phyloP scores from a whole-genome alignment of 108 stramenopile species.

The Skeletonema grethae region DNA sequence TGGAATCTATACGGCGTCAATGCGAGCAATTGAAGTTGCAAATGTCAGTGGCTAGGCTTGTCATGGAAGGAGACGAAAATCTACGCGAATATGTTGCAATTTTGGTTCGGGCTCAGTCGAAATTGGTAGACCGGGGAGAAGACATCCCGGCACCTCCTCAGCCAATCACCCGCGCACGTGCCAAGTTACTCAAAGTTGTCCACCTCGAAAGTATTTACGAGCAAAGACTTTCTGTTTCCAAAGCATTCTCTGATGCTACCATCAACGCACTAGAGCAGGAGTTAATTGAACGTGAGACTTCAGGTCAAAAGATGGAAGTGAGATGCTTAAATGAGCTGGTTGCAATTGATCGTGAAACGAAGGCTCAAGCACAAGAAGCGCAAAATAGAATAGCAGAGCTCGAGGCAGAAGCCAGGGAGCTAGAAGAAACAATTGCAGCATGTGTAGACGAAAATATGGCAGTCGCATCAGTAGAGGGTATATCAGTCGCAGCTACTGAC shows the following conservation, averaged over 20 bases:
- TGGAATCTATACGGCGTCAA: constrained; percentile 45
- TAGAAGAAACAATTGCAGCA: constrained; percentile 23
- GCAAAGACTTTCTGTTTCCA: constrained; percentile 40
- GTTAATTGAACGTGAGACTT: constrained; percentile 36
- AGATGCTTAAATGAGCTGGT: constrained; percentile 51
- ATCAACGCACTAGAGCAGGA: constrained; percentile 55
- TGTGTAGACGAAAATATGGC: constrained; percentile 14
- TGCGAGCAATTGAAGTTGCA: constrained; percentile 49
- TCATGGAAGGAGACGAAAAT: constrained; percentile 57
- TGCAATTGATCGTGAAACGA: constrained; percentile 38
- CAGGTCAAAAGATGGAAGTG: constrained; percentile 47
- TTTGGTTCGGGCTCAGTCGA: constrained; percentile 28
- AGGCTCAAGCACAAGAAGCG: constrained; percentile 23
- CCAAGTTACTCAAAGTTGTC: constrained; percentile 43
- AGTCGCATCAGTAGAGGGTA: background rate
- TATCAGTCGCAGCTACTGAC: constrained; percentile 13
- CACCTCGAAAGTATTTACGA: constrained; percentile 45
- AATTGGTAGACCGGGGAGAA: constrained; percentile 17
- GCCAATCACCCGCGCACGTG: constrained; percentile 39
- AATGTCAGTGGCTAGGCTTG: constrained; percentile 41
- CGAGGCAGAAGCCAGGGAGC: constrained; percentile 24
- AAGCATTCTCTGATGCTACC: constrained; percentile 52
- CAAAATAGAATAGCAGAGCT: constrained; percentile 22
- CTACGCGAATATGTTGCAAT: constrained; percentile 42
- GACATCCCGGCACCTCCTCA: constrained; percentile 32